Base-by-base conservation (phyloP, 2,329 filamentous ascomycete species). In the Pseudonectria foliicola region DNA sequence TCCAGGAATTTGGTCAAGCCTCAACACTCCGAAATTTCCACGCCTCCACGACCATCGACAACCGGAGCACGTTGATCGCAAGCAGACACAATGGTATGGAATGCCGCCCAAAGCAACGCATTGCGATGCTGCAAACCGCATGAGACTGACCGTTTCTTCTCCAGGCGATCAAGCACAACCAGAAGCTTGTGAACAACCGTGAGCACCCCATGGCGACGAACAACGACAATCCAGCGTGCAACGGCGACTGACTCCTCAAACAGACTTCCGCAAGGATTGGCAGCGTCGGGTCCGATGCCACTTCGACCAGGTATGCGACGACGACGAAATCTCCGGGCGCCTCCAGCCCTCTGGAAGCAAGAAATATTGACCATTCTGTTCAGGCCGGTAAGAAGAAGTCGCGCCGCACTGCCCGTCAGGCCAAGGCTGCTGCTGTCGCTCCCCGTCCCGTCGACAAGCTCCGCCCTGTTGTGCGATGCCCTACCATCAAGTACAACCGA, bases 241-340 rank as follows among this genome's bases (percentile, higher is more conserved):
- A n/a, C 37, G 45, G 56, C 55, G 56, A 64, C 69, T 70, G 57
- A 68, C 57, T 44, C 41, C 48, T 44, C 33, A 37, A 37, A 53
- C 62, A 92, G 85, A 95, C 69, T 95, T 95, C 86, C 89, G 87
- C 75, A 95, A 95, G 87, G 89, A 98, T 80, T 98, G 92, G 92
- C 89, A 96, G 74, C 86, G 88, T 75, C 86, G 89, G 75, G 92
- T 98, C 66, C 86, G 88, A 74, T 85, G 86, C 72, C 92, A 98
- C 80, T 98, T 98, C 77, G 88, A 98, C 79, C 92, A 96, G 88
- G 90, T 94, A 90, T 73, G 64, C 47, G 48, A 34, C 14, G 16
- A 37, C 36, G 35, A 46, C 34, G 33, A 39, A 30, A 45, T 38
- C 31, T 37, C 48, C 34, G 41, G 32, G 40, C 33, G 35, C 33